These are phyloP conservation scores for Rutstroemia sydowiana DNA, from an alignment of 2,329 filamentous ascomycete genomes.

Conservation along the genomic window DNA sequence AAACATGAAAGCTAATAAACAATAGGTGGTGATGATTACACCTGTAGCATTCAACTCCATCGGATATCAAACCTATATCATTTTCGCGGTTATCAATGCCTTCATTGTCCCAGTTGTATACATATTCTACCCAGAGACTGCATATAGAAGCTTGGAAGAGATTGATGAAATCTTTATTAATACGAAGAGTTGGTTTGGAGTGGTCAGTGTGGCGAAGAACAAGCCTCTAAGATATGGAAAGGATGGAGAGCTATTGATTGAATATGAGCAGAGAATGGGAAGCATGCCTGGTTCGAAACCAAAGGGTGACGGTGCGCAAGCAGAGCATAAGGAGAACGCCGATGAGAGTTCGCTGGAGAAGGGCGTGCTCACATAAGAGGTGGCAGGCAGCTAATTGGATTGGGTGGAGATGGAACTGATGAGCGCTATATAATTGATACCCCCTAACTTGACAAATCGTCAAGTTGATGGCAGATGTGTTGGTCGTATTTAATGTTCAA, in stretches of 20 bases:
- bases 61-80: constrained; percentile 52
- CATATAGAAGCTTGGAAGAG: constrained; percentile 3
- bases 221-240: not conserved
- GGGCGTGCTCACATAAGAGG: not conserved
- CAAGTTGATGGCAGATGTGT: not conserved
- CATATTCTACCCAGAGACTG: constrained; percentile 46
- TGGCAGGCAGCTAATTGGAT: not conserved
- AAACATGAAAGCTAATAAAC: no score
- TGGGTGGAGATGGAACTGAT: not conserved
- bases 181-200: not conserved
- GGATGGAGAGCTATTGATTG: constrained; percentile 2
- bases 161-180: constrained; percentile 4
- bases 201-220: not conserved
- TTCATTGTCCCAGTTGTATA: constrained; percentile 35
- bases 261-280: not conserved
- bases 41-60: constrained; percentile 41
- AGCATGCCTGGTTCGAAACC: not conserved
- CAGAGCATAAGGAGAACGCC: not conserved
- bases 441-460: no score
- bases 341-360: not conserved
- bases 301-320: not conserved
- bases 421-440: not conserved
- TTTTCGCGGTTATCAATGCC: constrained; percentile 41
- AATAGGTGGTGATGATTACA: constrained; percentile 25
- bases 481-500: no score